Base-by-base conservation (phyloP, 75 land plant genomes). In the Cryptomeria japonica region DNA sequence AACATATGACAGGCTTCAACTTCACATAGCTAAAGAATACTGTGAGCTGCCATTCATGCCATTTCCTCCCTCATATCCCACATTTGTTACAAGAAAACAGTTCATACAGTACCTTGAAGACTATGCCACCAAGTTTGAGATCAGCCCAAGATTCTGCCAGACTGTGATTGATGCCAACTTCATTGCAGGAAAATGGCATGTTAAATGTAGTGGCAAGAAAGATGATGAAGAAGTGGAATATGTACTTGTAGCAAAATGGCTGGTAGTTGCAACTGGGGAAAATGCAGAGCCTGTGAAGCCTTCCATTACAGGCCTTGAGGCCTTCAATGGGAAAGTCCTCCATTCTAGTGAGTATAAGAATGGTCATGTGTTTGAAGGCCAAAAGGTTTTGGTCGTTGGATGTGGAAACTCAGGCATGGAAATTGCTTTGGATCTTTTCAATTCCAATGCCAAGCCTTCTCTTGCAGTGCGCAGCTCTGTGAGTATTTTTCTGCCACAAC, bases 351-450 rank as follows among this genome's bases (percentile, higher is more conserved):
- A 44, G 11, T 92, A 88, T n/a, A 86, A 72, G 44, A 92, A 87
- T 41, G 93, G 93, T 14, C 15, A 0, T 12, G 34, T n/a, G n/a
- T 91, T 41, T 37, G 16, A 19, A 14, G 83, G 72, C 34, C 88
- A 92, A 92, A 88, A 86, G 12, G 96, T 96, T 38, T 87, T 96
- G 9, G 97, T 96, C n/a, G 95, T 96, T 16, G 97, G 97, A 0
- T 91, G 91, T 37, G 97, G 96, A 0, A 96, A 96, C 77, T 93
- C 97, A 0, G 96, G 97, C 61, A 94, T 96, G 97, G 95, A 96
- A 80, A 72, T 94, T 39, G 92, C 92, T 46, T 87, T 96, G 0
- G 96, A 94, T 38, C 94, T 96, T 68, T 92, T 88, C 18, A 88
- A 92, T 42, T 80, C 88, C 56, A 87, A 90, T 55, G 94, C 96